These are phyloP conservation scores for Gryganskiella cystojenkinii DNA, from an alignment of 192 early-diverging fungal species.

Conservation along the genomic window DNA sequence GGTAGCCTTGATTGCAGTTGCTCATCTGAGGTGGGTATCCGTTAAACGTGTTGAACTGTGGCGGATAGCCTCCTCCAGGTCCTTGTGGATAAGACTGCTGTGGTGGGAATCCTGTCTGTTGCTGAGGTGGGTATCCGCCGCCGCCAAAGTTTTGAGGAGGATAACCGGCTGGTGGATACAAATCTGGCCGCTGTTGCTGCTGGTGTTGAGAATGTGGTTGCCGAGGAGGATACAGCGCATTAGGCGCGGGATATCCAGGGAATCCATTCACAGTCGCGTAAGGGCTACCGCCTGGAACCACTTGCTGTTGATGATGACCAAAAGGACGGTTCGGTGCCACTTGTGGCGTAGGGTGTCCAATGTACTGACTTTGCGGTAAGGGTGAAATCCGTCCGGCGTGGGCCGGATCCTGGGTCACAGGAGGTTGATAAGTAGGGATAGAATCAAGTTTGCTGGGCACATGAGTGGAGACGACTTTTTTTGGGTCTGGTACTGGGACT, in stretches of 20 bases:
- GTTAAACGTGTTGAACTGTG: neutral
- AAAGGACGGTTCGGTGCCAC: neutral
- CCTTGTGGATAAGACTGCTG: neutral
- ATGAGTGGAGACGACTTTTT: neutral
- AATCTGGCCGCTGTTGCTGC: neutral
- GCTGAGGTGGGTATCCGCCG: conserved; percentile 23
- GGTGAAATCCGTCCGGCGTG: conserved; percentile 24
- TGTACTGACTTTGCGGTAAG: conserved; percentile 11
- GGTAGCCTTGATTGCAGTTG: conserved; percentile 10
- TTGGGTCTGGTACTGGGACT: neutral
- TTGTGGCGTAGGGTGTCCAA: neutral
- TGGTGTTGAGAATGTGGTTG: conserved; percentile 7
- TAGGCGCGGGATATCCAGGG: conserved; percentile 4
- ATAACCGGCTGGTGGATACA: conserved; percentile 2
- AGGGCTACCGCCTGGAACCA: neutral
- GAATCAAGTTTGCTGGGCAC: neutral
- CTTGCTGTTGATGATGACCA: conserved; percentile 3
- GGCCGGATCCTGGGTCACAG: conserved; percentile 4
- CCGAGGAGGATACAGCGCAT: neutral
- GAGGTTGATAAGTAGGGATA: conserved; percentile 8
- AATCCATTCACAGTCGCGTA: conserved; percentile 10
- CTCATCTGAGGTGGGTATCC: conserved; percentile 6
- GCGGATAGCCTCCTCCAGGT: conserved; percentile 19
- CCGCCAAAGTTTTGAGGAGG: neutral
- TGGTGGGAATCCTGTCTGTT: neutral